These are phyloP conservation scores for Stevia rebaudiana DNA, from an alignment of 140 eudicot genomes.

Conservation along the genomic window DNA sequence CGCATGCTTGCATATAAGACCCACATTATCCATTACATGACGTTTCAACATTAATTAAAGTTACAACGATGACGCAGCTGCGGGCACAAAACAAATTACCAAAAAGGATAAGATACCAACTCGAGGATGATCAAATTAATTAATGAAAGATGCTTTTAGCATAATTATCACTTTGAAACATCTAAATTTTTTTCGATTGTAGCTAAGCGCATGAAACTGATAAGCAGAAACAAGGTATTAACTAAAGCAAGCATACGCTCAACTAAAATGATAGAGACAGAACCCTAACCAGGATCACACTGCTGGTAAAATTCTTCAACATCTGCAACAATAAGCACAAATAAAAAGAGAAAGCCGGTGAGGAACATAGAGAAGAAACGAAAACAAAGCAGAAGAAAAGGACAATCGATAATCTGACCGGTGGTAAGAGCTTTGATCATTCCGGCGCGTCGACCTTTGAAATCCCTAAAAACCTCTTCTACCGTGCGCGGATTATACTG, in stretches of 20 bases:
- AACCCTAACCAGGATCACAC: slow-evolving; percentile 57
- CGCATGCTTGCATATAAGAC: background rate
- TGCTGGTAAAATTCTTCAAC: slow-evolving; percentile 48
- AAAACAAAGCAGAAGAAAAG: background rate
- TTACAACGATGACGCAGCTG: background rate
- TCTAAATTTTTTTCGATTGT: background rate
- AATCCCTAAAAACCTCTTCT: slow-evolving; percentile 72
- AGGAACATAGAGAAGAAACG: background rate
- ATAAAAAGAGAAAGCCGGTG: background rate
- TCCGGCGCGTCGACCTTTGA: slow-evolving; percentile 60
- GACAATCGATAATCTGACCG: slow-evolving; percentile 30
- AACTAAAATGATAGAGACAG: background rate
- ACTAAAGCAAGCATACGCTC: background rate
- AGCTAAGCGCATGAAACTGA: slow-evolving; percentile 25
- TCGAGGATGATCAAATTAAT: slow-evolving; percentile 3
- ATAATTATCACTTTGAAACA: background rate
- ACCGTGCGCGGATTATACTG: slow-evolving; percentile 65
- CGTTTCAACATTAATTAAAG: background rate
- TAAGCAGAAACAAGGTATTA: slow-evolving; percentile 22
- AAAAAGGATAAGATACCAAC: slow-evolving; percentile 15
- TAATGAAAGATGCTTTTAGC: background rate
- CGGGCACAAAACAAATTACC: background rate
- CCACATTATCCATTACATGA: background rate
- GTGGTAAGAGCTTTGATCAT: slow-evolving; percentile 62
- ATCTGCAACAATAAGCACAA: slow-evolving; percentile 30